Conservation (phyloP, 2,329 filamentous ascomycete genomes). For the Stachybotrys chartarum region DNA sequence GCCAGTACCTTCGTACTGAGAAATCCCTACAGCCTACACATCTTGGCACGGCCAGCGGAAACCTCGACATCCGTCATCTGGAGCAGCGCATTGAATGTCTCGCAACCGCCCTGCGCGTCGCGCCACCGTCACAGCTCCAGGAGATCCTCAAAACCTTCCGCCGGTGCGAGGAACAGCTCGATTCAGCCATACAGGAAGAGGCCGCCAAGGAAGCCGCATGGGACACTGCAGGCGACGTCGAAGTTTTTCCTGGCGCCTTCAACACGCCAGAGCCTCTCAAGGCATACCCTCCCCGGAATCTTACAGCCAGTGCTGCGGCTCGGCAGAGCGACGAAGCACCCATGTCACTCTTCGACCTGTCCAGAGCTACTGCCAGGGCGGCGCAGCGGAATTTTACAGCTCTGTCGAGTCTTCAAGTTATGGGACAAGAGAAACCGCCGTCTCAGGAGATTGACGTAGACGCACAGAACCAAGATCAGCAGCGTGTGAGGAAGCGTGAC, state of each 20-base stretch:
- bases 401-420: constrained; percentile 41
- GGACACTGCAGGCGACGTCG: constrained; percentile 57
- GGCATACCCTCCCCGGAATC: constrained; percentile 21
- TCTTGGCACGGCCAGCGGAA: constrained; percentile 51
- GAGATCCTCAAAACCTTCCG: constrained; percentile 71
- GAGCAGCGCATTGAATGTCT: constrained; percentile 79
- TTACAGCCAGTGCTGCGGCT: constrained; percentile 24
- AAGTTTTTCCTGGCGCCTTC: constrained; percentile 50
- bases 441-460: constrained; percentile 15
- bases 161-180: constrained; percentile 71
- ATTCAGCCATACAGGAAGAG: constrained; percentile 58
- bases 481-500: constrained; percentile 61
- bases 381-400: constrained; percentile 52
- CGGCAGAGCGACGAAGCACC: constrained; percentile 47
- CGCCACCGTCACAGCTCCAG: constrained; percentile 61
- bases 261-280: constrained; percentile 19
- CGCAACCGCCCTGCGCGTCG: constrained; percentile 66
- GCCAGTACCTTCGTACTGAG: constrained; percentile 57
- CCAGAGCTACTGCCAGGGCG: constrained; percentile 50
- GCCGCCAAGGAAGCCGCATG: constrained; percentile 62
- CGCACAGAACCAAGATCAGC: constrained; percentile 18
- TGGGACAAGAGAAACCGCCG: constrained; percentile 11
- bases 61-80: constrained; percentile 60
- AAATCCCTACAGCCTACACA: constrained; percentile 50
- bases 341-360: constrained; percentile 59